Evolutionary conservation across 2,329 filamentous ascomycete species (phyloP).

Genomic region (Phoma herbarum): DNA sequence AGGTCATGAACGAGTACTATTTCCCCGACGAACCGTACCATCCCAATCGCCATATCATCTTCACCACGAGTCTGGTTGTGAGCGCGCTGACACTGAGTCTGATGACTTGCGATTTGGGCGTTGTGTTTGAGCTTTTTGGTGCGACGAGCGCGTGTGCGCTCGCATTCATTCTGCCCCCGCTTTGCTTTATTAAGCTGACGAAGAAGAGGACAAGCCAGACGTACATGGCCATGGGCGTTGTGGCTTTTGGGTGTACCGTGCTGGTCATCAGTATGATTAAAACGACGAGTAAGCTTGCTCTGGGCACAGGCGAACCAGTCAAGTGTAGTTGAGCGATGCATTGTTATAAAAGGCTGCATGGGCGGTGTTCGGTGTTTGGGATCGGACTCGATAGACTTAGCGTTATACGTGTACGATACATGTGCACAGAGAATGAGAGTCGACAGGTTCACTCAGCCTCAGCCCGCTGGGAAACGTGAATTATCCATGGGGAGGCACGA

Average conservation of each 20-base stretch:
- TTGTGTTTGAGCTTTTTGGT: constrained; percentile 95
- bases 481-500: too few species aligned
- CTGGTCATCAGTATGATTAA: constrained; percentile 70
- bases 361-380: constrained; percentile 10
- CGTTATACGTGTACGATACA: constrained; percentile 5
- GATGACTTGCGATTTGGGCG: constrained; percentile 89
- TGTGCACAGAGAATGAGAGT: too few species aligned
- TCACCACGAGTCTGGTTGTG: constrained; percentile 84
- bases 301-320: constrained; percentile 31
- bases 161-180: constrained; percentile 92
- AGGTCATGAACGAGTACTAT: constrained; percentile 92
- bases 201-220: constrained; percentile 78
- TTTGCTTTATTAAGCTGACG: constrained; percentile 94
- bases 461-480: too few species aligned
- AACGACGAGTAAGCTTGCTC: constrained; percentile 41
- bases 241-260: constrained; percentile 79
- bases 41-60: constrained; percentile 82
- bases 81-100: constrained; percentile 79
- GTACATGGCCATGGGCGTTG: constrained; percentile 73
- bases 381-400: not conserved
- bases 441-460: too few species aligned
- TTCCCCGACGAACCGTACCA: constrained; percentile 78
- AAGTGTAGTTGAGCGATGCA: constrained; percentile 33
- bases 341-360: constrained; percentile 14
- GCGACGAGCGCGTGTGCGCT: constrained; percentile 93